Conservation (phyloP, 345 rosid genomes). For the Carallia brachiata region DNA sequence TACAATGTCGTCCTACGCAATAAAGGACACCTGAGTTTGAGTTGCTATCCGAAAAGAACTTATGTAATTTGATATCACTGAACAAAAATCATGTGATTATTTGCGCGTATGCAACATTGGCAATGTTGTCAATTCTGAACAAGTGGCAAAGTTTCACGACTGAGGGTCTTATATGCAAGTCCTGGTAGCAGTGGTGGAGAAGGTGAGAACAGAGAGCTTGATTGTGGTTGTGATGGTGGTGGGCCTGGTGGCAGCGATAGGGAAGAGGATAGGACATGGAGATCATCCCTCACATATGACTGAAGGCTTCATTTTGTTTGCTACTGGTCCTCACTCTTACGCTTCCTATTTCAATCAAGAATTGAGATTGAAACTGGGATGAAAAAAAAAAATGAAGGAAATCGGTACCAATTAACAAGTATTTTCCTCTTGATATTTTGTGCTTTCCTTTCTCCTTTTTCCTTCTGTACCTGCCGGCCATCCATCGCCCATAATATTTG, state of each 20-base stretch:
- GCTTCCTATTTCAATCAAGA: too few species aligned
- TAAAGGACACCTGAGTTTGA: too few species aligned
- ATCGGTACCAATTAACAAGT: too few species aligned
- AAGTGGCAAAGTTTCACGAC: not conserved
- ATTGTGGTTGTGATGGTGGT: constrained; percentile 22
- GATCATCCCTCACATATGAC: not conserved
- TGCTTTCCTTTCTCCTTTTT: too few species aligned
- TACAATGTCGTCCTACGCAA: too few species aligned
- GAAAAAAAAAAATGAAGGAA: not conserved
- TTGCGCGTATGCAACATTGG: constrained; percentile 13
- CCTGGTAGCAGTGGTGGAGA: not conserved
- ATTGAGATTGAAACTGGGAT: constrained; percentile 15
- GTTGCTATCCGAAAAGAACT: too few species aligned
- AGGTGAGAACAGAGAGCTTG: not conserved
- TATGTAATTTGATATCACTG: too few species aligned
- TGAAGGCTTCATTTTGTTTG: constrained; percentile 1
- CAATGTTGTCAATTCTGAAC: constrained; percentile 18
- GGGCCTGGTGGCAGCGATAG: not conserved
- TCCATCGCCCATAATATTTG: too few species aligned
- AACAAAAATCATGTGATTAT: constrained; percentile 46
- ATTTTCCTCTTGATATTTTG: too few species aligned
- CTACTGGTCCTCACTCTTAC: not conserved
- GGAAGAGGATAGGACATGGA: too few species aligned
- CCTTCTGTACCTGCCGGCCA: too few species aligned
- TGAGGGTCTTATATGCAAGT: not conserved